These are phyloP conservation scores for Russula olivacea DNA, from an alignment of 768 basidiomycete genomes.

Conservation along the genomic window DNA sequence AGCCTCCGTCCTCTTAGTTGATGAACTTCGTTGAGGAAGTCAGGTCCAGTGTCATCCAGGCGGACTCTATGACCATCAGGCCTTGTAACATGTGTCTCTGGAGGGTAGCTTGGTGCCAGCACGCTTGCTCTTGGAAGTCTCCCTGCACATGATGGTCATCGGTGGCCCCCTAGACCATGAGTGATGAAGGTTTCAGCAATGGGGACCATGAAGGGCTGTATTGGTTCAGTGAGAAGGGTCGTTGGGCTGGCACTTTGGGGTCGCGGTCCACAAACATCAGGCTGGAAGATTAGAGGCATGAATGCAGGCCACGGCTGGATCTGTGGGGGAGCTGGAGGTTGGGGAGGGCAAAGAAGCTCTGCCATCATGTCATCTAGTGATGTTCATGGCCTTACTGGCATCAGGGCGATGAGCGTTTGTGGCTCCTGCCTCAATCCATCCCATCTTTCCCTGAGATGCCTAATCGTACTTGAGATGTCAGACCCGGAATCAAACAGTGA, in stretches of 20 bases:
- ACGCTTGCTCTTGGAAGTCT: background rate
- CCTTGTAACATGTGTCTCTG: background rate
- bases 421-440: constrained; percentile 28
- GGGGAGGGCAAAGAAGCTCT: constrained; percentile 48
- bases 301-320: too few relatives aligned
- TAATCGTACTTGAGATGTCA: constrained; percentile 28
- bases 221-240: constrained; percentile 29
- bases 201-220: constrained; percentile 25
- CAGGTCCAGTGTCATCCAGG: background rate
- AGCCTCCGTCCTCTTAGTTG: background rate
- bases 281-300: constrained; percentile 50
- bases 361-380: constrained; percentile 49
- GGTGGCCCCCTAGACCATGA: constrained; percentile 15
- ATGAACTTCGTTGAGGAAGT: background rate
- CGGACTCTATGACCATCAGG: background rate
- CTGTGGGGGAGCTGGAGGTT: constrained; percentile 36
- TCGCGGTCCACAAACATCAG: constrained; percentile 36
- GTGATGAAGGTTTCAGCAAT: constrained; percentile 9
- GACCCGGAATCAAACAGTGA: constrained; percentile 31
- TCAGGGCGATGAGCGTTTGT: constrained; percentile 42
- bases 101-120: background rate
- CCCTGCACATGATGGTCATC: background rate
- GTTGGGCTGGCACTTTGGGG: constrained; percentile 41
- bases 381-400: constrained; percentile 38
- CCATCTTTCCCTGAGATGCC: constrained; percentile 28